phyloP scores from a whole-genome alignment of 768 basidiomycete species.

The Tephrocybe rancida region DNA sequence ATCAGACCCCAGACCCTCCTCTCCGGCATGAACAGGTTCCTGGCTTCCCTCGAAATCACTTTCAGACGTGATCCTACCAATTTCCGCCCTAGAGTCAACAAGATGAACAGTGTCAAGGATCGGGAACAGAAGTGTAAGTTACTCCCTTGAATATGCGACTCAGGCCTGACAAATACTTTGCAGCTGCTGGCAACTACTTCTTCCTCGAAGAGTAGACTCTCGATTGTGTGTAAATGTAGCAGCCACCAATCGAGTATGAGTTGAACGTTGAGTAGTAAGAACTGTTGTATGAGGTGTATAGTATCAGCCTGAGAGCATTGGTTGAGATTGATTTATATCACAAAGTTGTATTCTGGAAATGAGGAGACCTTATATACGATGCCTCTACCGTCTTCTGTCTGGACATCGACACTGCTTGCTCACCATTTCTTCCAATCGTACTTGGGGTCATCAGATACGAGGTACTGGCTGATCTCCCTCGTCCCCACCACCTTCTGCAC shows the following conservation, averaged over 20 bases:
- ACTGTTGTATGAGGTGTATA: constrained; percentile 4
- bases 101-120: constrained; percentile 83
- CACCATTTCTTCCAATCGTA: too few species aligned
- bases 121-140: constrained; percentile 80
- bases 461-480: too few species aligned
- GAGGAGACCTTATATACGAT: too few species aligned
- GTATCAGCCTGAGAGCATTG: background rate
- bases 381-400: too few species aligned
- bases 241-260: background rate
- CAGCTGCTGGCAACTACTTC: constrained; percentile 87
- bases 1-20: constrained; percentile 89
- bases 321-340: too few species aligned
- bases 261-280: background rate
- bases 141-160: constrained; percentile 1
- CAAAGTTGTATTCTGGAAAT: too few species aligned
- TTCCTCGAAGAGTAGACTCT: constrained; percentile 78
- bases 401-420: too few species aligned
- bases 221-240: constrained; percentile 2
- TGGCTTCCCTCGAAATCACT: constrained; percentile 94
- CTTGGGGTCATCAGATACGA: too few species aligned
- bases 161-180: constrained; percentile 8
- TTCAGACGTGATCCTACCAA: constrained; percentile 98
- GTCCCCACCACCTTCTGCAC: too few species aligned
- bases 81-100: constrained; percentile 88
- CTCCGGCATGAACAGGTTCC: constrained; percentile 97